These are phyloP conservation scores for Pythium biforme DNA, from an alignment of 352 stramenopile genomes.

Conservation along the genomic window DNA sequence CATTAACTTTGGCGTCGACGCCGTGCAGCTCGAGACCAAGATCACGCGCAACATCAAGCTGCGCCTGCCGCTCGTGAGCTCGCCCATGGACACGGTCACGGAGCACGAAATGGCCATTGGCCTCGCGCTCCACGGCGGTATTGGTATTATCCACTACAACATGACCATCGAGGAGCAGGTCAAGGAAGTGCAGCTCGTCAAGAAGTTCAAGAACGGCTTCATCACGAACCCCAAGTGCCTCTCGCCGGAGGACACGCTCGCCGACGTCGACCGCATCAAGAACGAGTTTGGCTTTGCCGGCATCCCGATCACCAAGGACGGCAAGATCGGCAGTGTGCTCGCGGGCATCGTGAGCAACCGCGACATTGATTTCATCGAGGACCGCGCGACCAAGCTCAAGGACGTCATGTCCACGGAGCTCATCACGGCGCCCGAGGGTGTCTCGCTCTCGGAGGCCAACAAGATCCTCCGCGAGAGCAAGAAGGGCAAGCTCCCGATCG, in stretches of 20 bases:
- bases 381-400: constrained; percentile 84
- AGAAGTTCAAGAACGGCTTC: constrained; percentile 99
- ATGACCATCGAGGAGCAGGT: constrained; percentile 98
- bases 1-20: constrained; percentile 93
- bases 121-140: constrained; percentile 98
- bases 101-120: constrained; percentile 99
- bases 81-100: constrained; percentile 99
- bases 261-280: constrained; percentile 96
- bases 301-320: constrained; percentile 98
- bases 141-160: constrained; percentile 99
- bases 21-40: constrained; percentile 95
- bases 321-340: constrained; percentile 97
- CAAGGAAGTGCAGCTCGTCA: constrained; percentile 93
- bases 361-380: constrained; percentile 99
- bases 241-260: constrained; percentile 94
- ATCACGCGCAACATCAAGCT: constrained; percentile 95
- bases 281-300: constrained; percentile 95
- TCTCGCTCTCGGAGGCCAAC: constrained; percentile 97
- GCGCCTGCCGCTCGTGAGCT: constrained; percentile 95
- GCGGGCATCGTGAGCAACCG: constrained; percentile 99
- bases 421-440: constrained; percentile 93
- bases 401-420: constrained; percentile 91
- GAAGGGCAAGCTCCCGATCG: constrained; percentile 99
- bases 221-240: constrained; percentile 98
- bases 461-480: constrained; percentile 97